Percentiles rank a stretch among this genome's conserved stretches.
phyloP scores from a whole-genome alignment of 2,329 filamentous ascomycete genomes.

The Xylariales sp. region DNA sequence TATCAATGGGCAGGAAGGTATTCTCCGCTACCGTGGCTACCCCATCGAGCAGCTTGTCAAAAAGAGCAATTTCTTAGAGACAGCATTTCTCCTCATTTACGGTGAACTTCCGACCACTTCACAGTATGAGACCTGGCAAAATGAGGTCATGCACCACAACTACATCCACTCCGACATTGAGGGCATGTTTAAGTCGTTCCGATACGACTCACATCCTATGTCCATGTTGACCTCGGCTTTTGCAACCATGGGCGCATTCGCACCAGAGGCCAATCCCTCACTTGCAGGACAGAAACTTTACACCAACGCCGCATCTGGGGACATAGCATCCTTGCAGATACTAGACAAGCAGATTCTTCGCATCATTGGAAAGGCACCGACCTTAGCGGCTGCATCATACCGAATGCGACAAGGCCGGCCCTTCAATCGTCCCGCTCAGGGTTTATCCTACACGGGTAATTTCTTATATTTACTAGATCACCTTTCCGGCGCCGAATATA shows the following conservation, averaged over 20 bases:
- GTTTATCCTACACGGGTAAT: constrained; percentile 65
- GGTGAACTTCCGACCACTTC: constrained; percentile 60
- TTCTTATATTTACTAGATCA: constrained; percentile 66
- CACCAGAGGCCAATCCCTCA: constrained; percentile 62
- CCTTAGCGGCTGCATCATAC: constrained; percentile 62
- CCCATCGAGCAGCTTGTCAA: constrained; percentile 63
- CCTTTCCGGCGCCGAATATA: constrained; percentile 59
- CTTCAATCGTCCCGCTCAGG: constrained; percentile 61
- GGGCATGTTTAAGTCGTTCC: constrained; percentile 63
- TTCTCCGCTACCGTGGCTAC: constrained; percentile 64
- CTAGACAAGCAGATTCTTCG: constrained; percentile 65
- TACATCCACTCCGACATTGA: constrained; percentile 62
- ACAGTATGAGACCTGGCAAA: constrained; percentile 57
- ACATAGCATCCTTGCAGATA: constrained; percentile 55
- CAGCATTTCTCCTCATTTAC: constrained; percentile 63
- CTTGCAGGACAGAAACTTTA: constrained; percentile 63
- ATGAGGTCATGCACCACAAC: constrained; percentile 64
- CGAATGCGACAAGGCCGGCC: constrained; percentile 63
- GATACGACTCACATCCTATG: constrained; percentile 65
- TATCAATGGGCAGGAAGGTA: constrained; percentile 64
- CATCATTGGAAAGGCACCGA: constrained; percentile 64
- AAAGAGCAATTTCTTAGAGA: constrained; percentile 62
- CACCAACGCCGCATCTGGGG: constrained; percentile 57
- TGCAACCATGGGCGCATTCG: constrained; percentile 61
- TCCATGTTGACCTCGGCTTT: constrained; percentile 63